Percentiles rank a stretch among this genome's conserved stretches.
phyloP scores from a whole-genome alignment of 2,329 filamentous ascomycete genomes.

The Aspergillus versicolor region DNA sequence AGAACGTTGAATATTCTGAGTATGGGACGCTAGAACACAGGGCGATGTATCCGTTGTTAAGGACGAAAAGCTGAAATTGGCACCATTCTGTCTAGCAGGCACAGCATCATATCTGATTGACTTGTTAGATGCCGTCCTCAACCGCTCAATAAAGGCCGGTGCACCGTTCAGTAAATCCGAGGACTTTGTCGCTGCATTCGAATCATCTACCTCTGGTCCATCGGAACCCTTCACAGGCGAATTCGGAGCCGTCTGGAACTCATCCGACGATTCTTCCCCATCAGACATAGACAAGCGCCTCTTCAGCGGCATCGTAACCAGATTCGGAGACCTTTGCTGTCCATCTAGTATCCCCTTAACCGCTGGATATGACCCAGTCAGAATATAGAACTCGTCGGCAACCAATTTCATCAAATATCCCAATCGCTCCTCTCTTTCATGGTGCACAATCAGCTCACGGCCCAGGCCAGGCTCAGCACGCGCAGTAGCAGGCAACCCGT shows the following conservation, averaged over 20 bases:
- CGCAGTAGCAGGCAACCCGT: background rate
- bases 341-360: background rate
- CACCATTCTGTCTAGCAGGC: slow-evolving; percentile 5
- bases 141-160: slow-evolving; percentile 19
- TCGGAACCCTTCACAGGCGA: slow-evolving; percentile 24
- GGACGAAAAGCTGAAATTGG: slow-evolving; percentile 27
- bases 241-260: slow-evolving; percentile 32
- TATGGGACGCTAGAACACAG: slow-evolving; percentile 16
- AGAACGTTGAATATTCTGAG: slow-evolving; percentile 19
- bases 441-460: slow-evolving; percentile 12
- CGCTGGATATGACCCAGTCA: slow-evolving; percentile 21
- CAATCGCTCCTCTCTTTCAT: slow-evolving; percentile 27
- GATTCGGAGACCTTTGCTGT: slow-evolving; percentile 3
- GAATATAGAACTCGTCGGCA: slow-evolving; percentile 33
- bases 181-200: slow-evolving; percentile 2
- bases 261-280: slow-evolving; percentile 19
- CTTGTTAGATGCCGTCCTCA: slow-evolving; percentile 18
- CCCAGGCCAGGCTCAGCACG: background rate
- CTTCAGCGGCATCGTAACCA: slow-evolving; percentile 2
- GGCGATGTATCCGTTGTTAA: slow-evolving; percentile 11
- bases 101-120: slow-evolving; percentile 20
- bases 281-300: slow-evolving; percentile 18
- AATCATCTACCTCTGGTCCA: background rate
- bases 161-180: background rate
- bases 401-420: slow-evolving; percentile 29